Percentiles rank a stretch among this genome's conserved stretches.
These are phyloP conservation scores for Debaryomycetaceae sp. DNA, from an alignment of 1,139 yeast genomes.

Conservation along the genomic window DNA sequence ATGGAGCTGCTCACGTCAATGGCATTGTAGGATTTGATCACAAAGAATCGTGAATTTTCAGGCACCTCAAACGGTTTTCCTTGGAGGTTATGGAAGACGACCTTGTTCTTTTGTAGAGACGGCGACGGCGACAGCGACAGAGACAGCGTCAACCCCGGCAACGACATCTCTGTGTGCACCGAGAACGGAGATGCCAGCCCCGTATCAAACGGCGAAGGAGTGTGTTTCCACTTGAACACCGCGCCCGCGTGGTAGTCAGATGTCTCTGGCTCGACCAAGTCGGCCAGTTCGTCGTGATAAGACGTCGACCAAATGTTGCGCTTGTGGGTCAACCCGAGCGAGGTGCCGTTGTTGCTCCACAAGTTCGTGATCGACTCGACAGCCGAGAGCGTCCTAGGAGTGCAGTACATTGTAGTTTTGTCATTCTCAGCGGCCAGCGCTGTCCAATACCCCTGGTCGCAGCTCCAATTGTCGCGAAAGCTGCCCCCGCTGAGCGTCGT, in stretches of 20 bases:
- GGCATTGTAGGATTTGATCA: constrained; percentile 51
- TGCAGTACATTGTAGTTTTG: constrained; percentile 6
- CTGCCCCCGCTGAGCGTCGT: neutral
- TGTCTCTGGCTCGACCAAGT: neutral
- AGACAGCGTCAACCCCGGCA: neutral
- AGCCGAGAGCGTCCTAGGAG: constrained; percentile 19
- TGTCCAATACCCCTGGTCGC: neutral
- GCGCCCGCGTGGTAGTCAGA: neutral
- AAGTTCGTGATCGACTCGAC: constrained; percentile 13
- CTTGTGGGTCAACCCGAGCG: constrained; percentile 8
- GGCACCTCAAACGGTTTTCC: constrained; percentile 17
- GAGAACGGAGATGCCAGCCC: neutral
- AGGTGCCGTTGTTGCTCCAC: neutral
- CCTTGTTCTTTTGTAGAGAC: neutral
- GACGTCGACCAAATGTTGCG: constrained; percentile 23
- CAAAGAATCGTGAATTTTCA: constrained; percentile 41
- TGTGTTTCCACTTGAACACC: neutral
- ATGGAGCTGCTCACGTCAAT: constrained; percentile 50
- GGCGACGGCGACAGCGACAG: neutral
- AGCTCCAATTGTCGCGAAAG: neutral
- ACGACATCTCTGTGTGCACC: neutral
- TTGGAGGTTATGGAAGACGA: constrained; percentile 17
- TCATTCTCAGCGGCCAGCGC: neutral
- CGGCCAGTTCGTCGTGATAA: constrained; percentile 5
- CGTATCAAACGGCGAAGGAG: neutral